Conservation (phyloP, 768 basidiomycete genomes). For the Cystobasidium ongulense region DNA sequence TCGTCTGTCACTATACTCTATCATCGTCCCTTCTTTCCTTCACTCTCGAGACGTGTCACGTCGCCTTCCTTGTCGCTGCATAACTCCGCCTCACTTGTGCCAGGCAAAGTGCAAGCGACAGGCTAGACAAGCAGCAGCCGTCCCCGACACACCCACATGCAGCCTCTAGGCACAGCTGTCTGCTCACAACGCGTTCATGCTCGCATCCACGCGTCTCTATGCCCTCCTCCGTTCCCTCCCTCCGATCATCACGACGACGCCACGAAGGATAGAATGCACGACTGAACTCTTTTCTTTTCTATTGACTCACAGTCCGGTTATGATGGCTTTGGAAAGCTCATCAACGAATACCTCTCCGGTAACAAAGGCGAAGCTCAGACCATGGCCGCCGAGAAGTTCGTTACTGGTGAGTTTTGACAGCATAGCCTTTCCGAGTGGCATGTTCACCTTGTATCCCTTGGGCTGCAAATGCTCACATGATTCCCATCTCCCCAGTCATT, state of each 20-base stretch:
- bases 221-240: too few relatives aligned
- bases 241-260: too few relatives aligned
- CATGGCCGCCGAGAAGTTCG: constrained; percentile 28
- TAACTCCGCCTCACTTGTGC: background rate
- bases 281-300: background rate
- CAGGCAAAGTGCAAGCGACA: background rate
- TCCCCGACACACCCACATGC: too few relatives aligned
- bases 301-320: constrained; percentile 13
- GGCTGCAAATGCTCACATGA: background rate
- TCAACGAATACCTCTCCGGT: constrained; percentile 26
- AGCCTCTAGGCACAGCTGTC: too few relatives aligned
- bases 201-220: too few relatives aligned
- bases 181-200: too few relatives aligned
- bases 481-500: constrained; percentile 2
- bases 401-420: background rate
- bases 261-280: too few relatives aligned
- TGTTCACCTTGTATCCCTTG: background rate
- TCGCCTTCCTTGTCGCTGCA: background rate
- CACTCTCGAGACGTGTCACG: background rate
- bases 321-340: constrained; percentile 29
- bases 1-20: background rate
- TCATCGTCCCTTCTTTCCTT: background rate
- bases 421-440: too few relatives aligned
- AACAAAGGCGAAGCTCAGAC: constrained; percentile 25
- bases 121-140: background rate